Conservation (phyloP, 371 early-diverging fungal genomes). For the Apophysomyces trapeziformis region DNA sequence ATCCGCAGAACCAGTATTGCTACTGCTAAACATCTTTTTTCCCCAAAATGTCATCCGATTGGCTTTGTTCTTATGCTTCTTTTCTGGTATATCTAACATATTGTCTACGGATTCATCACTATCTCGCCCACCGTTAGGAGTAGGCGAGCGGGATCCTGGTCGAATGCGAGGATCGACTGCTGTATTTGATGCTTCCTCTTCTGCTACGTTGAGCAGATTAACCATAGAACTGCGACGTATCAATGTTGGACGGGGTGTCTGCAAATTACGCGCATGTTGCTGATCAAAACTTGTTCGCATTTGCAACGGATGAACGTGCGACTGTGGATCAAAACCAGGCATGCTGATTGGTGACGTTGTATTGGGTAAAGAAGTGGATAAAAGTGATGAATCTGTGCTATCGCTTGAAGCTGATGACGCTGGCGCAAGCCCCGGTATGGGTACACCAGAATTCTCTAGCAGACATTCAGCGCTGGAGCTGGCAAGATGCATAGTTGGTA, state of each 20-base stretch:
- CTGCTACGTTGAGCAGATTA: conserved; percentile 24
- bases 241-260: conserved; percentile 36
- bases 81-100: conserved; percentile 26
- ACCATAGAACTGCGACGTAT: conserved; percentile 46
- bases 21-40: conserved; percentile 49
- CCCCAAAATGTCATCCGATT: conserved; percentile 60
- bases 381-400: conserved; percentile 26
- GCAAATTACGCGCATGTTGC: conserved; percentile 15
- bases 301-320: not conserved
- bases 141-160: conserved; percentile 17
- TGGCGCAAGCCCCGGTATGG: conserved; percentile 14
- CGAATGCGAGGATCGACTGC: conserved; percentile 5
- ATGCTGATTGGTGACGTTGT: conserved; percentile 28
- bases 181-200: conserved; percentile 16
- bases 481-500: conserved; percentile 16
- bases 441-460: conserved; percentile 3
- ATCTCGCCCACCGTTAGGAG: conserved; percentile 18
- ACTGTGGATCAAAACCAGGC: conserved; percentile 19
- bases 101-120: conserved; percentile 23
- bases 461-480: conserved; percentile 4
- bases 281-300: conserved; percentile 28
- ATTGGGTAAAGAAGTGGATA: conserved; percentile 23
- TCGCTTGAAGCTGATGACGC: conserved; percentile 26
- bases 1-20: not conserved
- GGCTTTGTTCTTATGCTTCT: conserved; percentile 46